Base-by-base conservation (phyloP, 805 yeast genomes). In the Candida multigemmis region DNA sequence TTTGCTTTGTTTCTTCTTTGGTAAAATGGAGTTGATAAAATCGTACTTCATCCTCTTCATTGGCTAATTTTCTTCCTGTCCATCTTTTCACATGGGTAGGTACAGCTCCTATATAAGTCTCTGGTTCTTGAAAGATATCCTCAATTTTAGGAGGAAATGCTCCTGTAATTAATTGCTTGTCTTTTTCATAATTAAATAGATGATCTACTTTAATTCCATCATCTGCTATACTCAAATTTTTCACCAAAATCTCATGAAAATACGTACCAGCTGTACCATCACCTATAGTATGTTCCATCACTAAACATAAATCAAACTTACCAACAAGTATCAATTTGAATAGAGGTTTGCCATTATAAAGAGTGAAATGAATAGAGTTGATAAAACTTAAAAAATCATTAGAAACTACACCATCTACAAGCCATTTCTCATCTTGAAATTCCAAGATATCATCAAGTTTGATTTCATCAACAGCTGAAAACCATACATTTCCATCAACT, bases 71-170 rank as follows among this genome's bases (percentile, higher is more conserved):
- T n/a, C 56, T 34, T 3, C 61, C 61, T 6, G 51, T 48, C 62
- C 62, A 56, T 14, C 34, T 38, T n/a, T 34, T 17, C n/a, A n/a
- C n/a, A 10, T 17, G 19, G 10, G 19, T 7, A 7, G 10, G 7
- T 17, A 17, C 19, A 17, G 19, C 10, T 10, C 10, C 19, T 17
- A 7, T 10, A 7, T 7, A 7, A 7, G 7, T 10, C 10, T 17
- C 19, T 17, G 19, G 41, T 21, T 42, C 44, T 9, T 46, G 50
- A 27, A 57, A 32, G 23, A 42, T 46, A 24, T 37, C 27, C 22
- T 60, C 67, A 12, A 55, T 36, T 4, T 64, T 55, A 3, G 59
- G 58, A 2, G 61, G 60, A 16, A 60, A 38, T 2, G 56, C 46
- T 24, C 50, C 31, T n/a, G 30, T 37, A 9, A 56, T 14, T 7